phyloP scores from a whole-genome alignment of 495 filamentous ascomycete species.

The Amphirosellinia nigrospora region DNA sequence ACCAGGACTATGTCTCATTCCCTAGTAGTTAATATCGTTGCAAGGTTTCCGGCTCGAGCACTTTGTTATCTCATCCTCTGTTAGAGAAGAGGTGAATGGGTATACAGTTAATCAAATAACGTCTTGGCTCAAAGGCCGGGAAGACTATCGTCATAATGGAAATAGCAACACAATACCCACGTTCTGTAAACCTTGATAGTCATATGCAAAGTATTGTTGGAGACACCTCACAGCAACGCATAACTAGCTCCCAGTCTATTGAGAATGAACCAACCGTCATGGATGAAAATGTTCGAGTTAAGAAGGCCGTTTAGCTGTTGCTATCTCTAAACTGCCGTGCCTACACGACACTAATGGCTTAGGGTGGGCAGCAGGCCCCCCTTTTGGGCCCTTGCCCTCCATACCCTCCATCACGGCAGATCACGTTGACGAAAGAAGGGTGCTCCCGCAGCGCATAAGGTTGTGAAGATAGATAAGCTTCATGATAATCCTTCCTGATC shows the following conservation, averaged over 20 bases:
- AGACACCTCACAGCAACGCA: neutral
- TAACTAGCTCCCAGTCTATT: slow-evolving; percentile 24
- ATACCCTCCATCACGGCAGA: slow-evolving; percentile 30
- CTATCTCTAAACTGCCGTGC: slow-evolving; percentile 26
- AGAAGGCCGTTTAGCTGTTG: slow-evolving; percentile 38
- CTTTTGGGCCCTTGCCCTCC: slow-evolving; percentile 15
- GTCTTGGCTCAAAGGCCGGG: neutral
- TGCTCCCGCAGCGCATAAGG: slow-evolving; percentile 29
- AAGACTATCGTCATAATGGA: neutral
- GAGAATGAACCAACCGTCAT: slow-evolving; percentile 10
- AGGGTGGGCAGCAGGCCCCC: slow-evolving; percentile 26
- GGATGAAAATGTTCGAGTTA: slow-evolving; percentile 26
- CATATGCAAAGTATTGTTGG: slow-evolving; percentile 13
- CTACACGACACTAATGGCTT: slow-evolving; percentile 25
- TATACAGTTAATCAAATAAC: neutral
- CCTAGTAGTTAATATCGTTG: slow-evolving; percentile 1
- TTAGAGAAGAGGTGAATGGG: neutral
- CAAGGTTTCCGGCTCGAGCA: slow-evolving; percentile 1
- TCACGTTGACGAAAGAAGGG: slow-evolving; percentile 31
- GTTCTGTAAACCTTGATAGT: slow-evolving; percentile 2
- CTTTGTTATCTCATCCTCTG: neutral
- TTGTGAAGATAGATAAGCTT: slow-evolving; percentile 14
- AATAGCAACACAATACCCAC: neutral
- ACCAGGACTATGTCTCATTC: slow-evolving; percentile 20
- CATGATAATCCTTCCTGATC: slow-evolving; percentile 19